A percentile compares a stretch with the other conserved stretches of the same genome.
Conservation (phyloP, 306 rosid species). For the Cucurbita ficifolia region DNA sequence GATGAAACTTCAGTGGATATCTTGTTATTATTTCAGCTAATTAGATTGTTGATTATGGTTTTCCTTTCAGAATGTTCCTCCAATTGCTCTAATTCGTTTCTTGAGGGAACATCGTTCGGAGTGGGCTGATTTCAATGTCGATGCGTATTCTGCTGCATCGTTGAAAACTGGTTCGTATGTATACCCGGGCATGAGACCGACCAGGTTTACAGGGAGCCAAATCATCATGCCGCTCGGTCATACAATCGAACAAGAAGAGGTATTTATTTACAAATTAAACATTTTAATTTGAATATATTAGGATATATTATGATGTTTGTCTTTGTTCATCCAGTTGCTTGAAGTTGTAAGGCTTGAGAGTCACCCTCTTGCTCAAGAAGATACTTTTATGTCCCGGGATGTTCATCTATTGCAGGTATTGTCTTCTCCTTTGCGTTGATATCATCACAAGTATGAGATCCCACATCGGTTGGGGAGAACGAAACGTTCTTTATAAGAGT, state of each 20-base stretch:
- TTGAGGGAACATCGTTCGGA: conserved; percentile 93
- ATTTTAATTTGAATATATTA: too few relatives aligned
- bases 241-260: conserved; percentile 93
- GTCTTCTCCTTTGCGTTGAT: neutral
- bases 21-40: neutral
- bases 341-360: conserved; percentile 94
- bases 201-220: conserved; percentile 88
- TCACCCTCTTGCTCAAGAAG: conserved; percentile 73
- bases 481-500: too few relatives aligned
- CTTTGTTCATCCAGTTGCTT: conserved; percentile 38
- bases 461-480: too few relatives aligned
- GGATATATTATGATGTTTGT: neutral
- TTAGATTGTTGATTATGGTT: neutral
- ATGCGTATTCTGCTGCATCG: conserved; percentile 70
- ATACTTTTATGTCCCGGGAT: conserved; percentile 65
- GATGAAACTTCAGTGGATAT: neutral
- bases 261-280: neutral
- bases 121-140: conserved; percentile 98
- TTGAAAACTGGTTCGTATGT: conserved; percentile 56
- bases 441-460: neutral
- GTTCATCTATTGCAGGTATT: conserved; percentile 84
- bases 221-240: conserved; percentile 95
- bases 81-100: conserved; percentile 76
- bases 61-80: conserved; percentile 64
- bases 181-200: conserved; percentile 79